Base-by-base conservation (phyloP, 2,329 filamentous ascomycete genomes). In the Nemania sp. region DNA sequence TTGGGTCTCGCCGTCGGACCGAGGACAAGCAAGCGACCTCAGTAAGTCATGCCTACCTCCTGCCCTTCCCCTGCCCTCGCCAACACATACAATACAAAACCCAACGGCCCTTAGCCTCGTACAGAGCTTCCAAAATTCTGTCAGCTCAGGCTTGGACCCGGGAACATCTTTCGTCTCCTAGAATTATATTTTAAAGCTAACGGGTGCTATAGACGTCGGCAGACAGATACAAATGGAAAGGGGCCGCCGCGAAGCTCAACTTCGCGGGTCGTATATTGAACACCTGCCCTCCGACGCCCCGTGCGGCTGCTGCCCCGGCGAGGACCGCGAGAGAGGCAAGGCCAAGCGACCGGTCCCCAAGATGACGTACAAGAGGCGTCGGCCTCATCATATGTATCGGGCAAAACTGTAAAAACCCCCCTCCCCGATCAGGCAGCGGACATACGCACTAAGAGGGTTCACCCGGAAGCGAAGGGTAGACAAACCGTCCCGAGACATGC, bases 1-100 rank as follows among this genome's bases (percentile, higher is more conserved):
- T 4, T 82, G 80, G 80, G 77, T 82, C 13, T 71, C 76, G 7
- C 54, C 69, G 2, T 74, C 77, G 48, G 64, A 77, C 51, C 78
- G 78, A 65, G 60, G 67, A 46, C 71, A 74, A 39, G 75, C 77
- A 7, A 71, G 71, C 55, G 71, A 76, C 56, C 74, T 78, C 67
- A 74, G 79, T 81, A 70, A 71, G 79, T 78, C 25, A 39, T 42
- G 20, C 35, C 5, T 25, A 49, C 29, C 15, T 40, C 18, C 21
- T 35, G 29, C 40, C 13, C 43, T 40, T n/a, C 40, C 25, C 32
- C 32, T 7, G 5, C 10, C 10, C 25, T 15, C 12, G 13, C 10
- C n/a, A n/a, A n/a, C n/a, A n/a, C n/a, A n/a, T n/a, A n/a, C n/a
- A n/a, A n/a, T n/a, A n/a, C n/a, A n/a, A n/a, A n/a, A n/a, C n/a